phyloP scores from a whole-genome alignment of 108 stramenopile species.

The Skeletonema grethae region DNA sequence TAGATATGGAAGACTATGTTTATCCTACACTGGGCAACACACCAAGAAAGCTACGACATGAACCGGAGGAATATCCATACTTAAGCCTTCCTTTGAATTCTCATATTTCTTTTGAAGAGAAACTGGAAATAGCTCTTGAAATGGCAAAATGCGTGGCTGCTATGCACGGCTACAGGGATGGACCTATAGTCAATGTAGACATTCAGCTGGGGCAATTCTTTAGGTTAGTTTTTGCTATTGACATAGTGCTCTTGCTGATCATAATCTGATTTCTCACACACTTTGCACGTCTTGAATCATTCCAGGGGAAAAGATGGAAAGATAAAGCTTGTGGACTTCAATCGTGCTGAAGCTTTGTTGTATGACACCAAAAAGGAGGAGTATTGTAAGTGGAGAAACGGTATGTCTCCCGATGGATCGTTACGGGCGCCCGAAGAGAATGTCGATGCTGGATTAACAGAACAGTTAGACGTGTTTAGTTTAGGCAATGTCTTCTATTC shows the following conservation, averaged over 20 bases:
- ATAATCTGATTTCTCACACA: neutral
- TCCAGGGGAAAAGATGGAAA: conserved; percentile 34
- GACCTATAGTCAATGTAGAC: conserved; percentile 76
- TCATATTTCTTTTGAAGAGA: conserved; percentile 51
- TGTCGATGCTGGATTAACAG: conserved; percentile 43
- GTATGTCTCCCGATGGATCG: conserved; percentile 33
- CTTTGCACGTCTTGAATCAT: neutral
- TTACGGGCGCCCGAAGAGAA: conserved; percentile 69
- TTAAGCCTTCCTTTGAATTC: conserved; percentile 42
- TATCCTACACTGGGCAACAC: conserved; percentile 36
- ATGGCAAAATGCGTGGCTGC: conserved; percentile 70
- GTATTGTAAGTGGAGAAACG: conserved; percentile 70
- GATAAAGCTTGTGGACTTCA: conserved; percentile 84
- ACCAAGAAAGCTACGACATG: conserved; percentile 17
- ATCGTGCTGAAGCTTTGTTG: conserved; percentile 73
- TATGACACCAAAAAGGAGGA: conserved; percentile 48
- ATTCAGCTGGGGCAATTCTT: conserved; percentile 69
- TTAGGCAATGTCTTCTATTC: conserved; percentile 71
- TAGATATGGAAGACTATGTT: conserved; percentile 54
- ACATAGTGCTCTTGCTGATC: neutral
- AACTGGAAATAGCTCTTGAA: conserved; percentile 59
- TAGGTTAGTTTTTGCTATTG: neutral
- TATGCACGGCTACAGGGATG: conserved; percentile 65
- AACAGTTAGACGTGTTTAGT: conserved; percentile 72
- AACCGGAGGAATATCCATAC: conserved; percentile 15